Evolutionary conservation across 129 eudicot species (phyloP), one percentile per base, ranked within the genome.

Genomic region (Cynara cardunculus): DNA sequence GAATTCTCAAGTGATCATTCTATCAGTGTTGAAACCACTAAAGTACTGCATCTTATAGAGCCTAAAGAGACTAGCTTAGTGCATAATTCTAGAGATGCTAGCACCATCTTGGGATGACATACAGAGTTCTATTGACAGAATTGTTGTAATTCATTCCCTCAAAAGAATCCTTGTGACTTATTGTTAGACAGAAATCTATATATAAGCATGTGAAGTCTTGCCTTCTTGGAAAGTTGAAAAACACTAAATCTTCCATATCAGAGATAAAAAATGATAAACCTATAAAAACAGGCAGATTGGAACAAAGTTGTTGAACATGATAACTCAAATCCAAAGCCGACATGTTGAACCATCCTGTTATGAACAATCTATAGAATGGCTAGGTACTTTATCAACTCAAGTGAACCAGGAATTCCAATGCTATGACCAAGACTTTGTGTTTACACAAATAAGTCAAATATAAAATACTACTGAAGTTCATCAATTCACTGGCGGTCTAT

Each of bases 51-150:
- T 75, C 46, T 68, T 68, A 59, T 67, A 16, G 11, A 22, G 35
- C 21, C 79, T 53, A 27, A 30, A n/a, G 18, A n/a, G 69, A 49
- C 61, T 71, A 80, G 12, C 30, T 78, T 67, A 24, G 75, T 41
- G 35, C 46, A 78, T 46, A 27, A 44, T 13, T 39, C 35, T 19
- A 46, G 66, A 68, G 61, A 28, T 25, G 35, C 21, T 64, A 77
- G 32, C 80, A 64, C 62, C 35, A 77, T 77, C 69, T 34, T 69
- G 2, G 74, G 74, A 70, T 70, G 74, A n/a, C 74, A 70, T 31
- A n/a, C 22, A 70, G 46, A 30, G 65, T 56, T 56, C 74, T 31
- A 70, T 70, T 70, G 68, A 78, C 75, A 39, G 30, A 78, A 68
- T 18, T 70, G 68, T 11, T 46, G 67, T 78, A 78, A 77, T 22